These are phyloP conservation scores for Colletotrichum sp. DNA, from an alignment of 2,329 filamentous ascomycete species.

Conservation along the genomic window DNA sequence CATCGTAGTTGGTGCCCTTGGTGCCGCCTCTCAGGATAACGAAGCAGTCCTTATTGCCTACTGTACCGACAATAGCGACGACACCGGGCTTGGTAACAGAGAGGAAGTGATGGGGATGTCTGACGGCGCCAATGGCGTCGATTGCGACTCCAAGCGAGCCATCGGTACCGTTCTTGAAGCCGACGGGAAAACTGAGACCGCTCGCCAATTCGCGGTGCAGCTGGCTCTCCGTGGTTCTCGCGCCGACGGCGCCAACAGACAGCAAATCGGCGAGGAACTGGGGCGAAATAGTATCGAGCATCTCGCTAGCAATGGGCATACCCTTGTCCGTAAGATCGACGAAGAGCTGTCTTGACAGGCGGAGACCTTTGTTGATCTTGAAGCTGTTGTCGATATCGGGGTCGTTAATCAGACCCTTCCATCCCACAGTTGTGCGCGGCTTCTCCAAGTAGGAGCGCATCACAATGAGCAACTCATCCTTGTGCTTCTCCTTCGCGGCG, in stretches of 20 bases:
- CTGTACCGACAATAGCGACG: conserved; percentile 91
- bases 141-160: conserved; percentile 88
- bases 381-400: conserved; percentile 98
- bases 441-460: conserved; percentile 99
- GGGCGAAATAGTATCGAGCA: conserved; percentile 97
- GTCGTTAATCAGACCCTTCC: conserved; percentile 99
- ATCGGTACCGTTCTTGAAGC: conserved; percentile 99
- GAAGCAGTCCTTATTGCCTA: conserved; percentile 96
- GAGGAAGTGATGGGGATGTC: conserved; percentile 93
- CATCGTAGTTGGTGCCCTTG: conserved; percentile 92
- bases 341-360: conserved; percentile 86
- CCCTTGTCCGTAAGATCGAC: conserved; percentile 89
- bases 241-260: conserved; percentile 90
- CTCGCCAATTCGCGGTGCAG: conserved; percentile 93
- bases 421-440: conserved; percentile 95
- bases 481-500: conserved; percentile 83
- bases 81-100: conserved; percentile 97
- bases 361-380: conserved; percentile 97
- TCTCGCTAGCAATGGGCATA: conserved; percentile 96
- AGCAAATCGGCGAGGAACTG: conserved; percentile 95
- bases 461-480: conserved; percentile 88
- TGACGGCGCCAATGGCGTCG: conserved; percentile 92
- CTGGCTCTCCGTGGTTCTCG: conserved; percentile 96
- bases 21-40: conserved; percentile 93
- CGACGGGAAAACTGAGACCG: conserved; percentile 94